Conservation (phyloP, 129 eudicot genomes). For the Escallonia herrerae region DNA sequence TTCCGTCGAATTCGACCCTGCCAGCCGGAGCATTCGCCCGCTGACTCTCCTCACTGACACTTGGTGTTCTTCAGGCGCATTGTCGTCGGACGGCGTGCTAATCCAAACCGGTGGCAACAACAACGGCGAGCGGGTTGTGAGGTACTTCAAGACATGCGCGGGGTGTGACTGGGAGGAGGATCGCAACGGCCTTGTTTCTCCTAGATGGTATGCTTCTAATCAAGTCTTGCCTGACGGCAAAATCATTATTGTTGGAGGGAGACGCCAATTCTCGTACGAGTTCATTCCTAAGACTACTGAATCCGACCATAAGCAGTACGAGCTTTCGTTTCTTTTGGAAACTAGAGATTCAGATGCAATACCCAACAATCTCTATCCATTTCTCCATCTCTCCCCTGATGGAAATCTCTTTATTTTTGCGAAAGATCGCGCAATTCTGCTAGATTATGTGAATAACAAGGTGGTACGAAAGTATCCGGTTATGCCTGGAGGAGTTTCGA, state of each 20-base stretch:
- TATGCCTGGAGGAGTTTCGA: constrained; percentile 35
- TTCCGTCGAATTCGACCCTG: constrained; percentile 37
- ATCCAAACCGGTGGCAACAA: constrained; percentile 40
- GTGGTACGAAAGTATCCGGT: constrained; percentile 24
- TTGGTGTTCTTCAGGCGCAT: constrained; percentile 50
- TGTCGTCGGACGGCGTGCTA: constrained; percentile 34
- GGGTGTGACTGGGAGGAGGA: constrained; percentile 41
- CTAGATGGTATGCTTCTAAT: constrained; percentile 42
- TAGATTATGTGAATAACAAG: constrained; percentile 22
- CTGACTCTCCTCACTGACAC: constrained; percentile 35
- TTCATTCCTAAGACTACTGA: constrained; percentile 21
- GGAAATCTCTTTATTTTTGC: constrained; percentile 39
- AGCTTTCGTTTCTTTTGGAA: constrained; percentile 28
- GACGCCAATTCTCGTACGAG: constrained; percentile 35
- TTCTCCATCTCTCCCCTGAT: constrained; percentile 26
- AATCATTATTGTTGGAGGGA: constrained; percentile 34
- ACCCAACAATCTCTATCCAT: constrained; percentile 39
- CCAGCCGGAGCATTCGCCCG: constrained; percentile 26
- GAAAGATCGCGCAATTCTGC: constrained; percentile 29
- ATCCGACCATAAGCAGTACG: constrained; percentile 11
- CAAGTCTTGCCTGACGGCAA: constrained; percentile 39
- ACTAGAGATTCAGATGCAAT: constrained; percentile 17
- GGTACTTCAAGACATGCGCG: constrained; percentile 30
- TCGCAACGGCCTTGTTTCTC: constrained; percentile 22
- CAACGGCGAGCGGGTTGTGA: constrained; percentile 33